Base-by-base conservation (phyloP, 768 basidiomycete genomes). In the Hirschioporus abietinus region DNA sequence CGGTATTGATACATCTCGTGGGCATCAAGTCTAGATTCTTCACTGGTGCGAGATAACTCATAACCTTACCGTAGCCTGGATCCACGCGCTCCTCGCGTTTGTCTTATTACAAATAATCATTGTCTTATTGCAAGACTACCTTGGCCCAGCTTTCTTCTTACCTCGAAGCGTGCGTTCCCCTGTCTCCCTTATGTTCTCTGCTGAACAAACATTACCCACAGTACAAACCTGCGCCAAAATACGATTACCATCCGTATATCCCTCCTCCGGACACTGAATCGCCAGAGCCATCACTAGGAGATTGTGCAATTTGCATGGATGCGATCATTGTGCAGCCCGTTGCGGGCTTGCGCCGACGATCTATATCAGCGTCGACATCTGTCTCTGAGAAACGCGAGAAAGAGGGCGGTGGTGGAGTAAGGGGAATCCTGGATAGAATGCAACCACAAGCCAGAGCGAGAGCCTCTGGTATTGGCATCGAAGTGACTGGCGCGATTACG, bases 251-350 rank as follows among this genome's bases (percentile, higher is more conserved):
- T 74, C 95, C 93, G 7, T 80, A 83, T 1, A 78, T 96, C 52
- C 89, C 92, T 0, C 69, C 84, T 1, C 82, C 88, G 0, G 91
- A 94, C 72, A 74, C 89, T 0, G 93, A 95, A 74, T 83, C 90
- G 1, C 88, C 89, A 1, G 89, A 89, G 60, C 86, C 89, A 69
- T 84, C 89, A 1, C 78, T 93, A 18, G 93, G 92, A 7, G 93
- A 96, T 73, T 97, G 95, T 71, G 86, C 93, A 7, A 96, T 97
- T 64, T 96, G 95, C 72, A 95, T 96, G 93, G 95, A 96, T 66
- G 83, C 87, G 5, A 95, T 96, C 69, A 72, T 85, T 57, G 74
- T 85, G 26, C 84, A 87, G 7, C 72, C 69, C 26, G 64, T 61
- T 24, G 66, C 62, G 27, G 64, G 64, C 12, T 42, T 57, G 63